These are phyloP conservation scores for Eucalyptus victrix DNA, from an alignment of 345 rosid species.

Conservation along the genomic window DNA sequence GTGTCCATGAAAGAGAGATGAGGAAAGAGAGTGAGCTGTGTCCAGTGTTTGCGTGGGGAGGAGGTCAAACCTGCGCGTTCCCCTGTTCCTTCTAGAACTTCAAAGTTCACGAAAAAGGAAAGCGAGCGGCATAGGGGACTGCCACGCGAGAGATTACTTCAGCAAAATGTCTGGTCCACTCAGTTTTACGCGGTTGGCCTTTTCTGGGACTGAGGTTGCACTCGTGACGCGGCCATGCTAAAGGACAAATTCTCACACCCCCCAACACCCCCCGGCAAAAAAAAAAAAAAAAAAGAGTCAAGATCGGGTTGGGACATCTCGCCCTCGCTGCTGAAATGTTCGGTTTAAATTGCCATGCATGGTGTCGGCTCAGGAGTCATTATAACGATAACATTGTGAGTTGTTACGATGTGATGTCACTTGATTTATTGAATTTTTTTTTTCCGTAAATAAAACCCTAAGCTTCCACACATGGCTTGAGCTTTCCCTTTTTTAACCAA, in stretches of 20 bases:
- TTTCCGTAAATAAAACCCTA: accelerated
- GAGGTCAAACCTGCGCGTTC: not conserved
- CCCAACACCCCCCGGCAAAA: accelerated
- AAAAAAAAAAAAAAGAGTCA: too few relatives aligned
- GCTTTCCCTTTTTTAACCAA: not conserved
- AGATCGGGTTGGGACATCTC: not conserved
- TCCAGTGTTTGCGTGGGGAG: not conserved
- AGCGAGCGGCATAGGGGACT: not conserved
- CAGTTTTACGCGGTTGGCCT: not conserved
- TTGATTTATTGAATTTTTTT: not conserved
- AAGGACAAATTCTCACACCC: not conserved
- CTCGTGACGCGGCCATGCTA: not conserved
- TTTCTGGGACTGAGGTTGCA: not conserved
- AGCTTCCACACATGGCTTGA: accelerated
- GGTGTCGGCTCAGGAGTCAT: accelerated
- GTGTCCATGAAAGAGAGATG: not conserved
- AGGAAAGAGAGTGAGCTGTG: not conserved
- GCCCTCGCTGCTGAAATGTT: not conserved
- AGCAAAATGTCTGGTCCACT: not conserved
- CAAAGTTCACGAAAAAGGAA: not conserved
- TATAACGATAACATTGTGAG: not conserved
- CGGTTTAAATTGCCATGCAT: not conserved
- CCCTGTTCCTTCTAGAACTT: not conserved
- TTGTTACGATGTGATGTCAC: accelerated
- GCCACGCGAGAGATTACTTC: not conserved